phyloP scores from a whole-genome alignment of 768 basidiomycete genomes.

The Rossbeevera mucosa region DNA sequence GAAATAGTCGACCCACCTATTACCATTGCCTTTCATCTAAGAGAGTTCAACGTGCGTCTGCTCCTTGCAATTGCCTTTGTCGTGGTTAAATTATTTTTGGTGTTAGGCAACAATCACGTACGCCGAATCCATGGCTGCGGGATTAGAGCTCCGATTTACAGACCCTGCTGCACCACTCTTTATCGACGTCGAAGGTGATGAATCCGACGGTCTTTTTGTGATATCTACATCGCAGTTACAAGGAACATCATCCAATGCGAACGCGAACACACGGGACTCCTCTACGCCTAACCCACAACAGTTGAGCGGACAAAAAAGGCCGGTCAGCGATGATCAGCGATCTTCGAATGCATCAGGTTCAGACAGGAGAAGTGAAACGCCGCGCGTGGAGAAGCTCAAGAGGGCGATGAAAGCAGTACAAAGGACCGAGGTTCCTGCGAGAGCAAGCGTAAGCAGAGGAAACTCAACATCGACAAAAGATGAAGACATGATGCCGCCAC shows the following conservation, averaged over 20 bases:
- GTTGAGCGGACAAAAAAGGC: conserved; percentile 19
- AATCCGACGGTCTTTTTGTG: conserved; percentile 62
- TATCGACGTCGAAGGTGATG: conserved; percentile 70
- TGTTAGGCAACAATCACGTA: conserved; percentile 72
- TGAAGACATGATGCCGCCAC: conserved; percentile 40
- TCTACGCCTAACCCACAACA: conserved; percentile 17
- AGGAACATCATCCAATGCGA: conserved; percentile 22
- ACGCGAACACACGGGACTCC: conserved; percentile 9
- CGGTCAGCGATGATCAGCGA: conserved; percentile 20
- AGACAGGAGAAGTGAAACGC: conserved; percentile 29
- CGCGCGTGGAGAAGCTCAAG: conserved; percentile 43
- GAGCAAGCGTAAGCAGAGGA: conserved; percentile 8
- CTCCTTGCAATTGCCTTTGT: not conserved
- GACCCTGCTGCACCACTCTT: conserved; percentile 71
- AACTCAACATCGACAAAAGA: conserved; percentile 14
- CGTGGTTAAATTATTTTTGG: not conserved
- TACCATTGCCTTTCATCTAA: conserved; percentile 72
- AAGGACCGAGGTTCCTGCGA: conserved; percentile 20
- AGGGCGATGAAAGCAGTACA: conserved; percentile 37
- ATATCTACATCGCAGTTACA: conserved; percentile 71
- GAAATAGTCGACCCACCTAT: conserved; percentile 59
- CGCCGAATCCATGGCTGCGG: conserved; percentile 63
- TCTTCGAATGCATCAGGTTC: conserved; percentile 28
- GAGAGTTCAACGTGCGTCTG: conserved; percentile 69
- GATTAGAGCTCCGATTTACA: conserved; percentile 72